phyloP scores from a whole-genome alignment of 768 basidiomycete genomes.

The Psilocybe subaeruginosa region DNA sequence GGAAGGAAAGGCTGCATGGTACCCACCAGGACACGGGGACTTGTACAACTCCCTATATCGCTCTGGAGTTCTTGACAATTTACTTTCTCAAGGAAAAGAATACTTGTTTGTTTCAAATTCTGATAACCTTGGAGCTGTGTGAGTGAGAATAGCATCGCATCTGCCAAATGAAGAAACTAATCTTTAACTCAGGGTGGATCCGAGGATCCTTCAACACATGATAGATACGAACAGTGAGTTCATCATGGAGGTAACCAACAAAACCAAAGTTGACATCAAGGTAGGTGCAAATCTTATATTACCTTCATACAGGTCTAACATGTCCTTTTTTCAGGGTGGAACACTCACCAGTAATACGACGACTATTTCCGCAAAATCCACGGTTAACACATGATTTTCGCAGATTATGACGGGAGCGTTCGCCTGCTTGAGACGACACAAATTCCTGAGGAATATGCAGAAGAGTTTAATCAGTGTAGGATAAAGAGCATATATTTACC shows the following conservation, averaged over 20 bases:
- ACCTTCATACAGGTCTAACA: background rate
- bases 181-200: constrained; percentile 56
- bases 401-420: constrained; percentile 73
- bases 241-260: constrained; percentile 89
- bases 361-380: background rate
- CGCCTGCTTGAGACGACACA: constrained; percentile 83
- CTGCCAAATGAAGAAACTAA: constrained; percentile 31
- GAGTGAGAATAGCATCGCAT: constrained; percentile 38
- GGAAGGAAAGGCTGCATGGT: constrained; percentile 82
- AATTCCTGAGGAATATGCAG: constrained; percentile 78
- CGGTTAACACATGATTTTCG: background rate
- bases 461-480: constrained; percentile 77
- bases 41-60: constrained; percentile 88
- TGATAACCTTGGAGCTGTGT: constrained; percentile 91
- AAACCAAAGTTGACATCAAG: constrained; percentile 78
- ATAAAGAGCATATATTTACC: background rate
- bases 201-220: constrained; percentile 81
- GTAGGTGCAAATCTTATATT: constrained; percentile 37
- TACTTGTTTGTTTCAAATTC: constrained; percentile 96
- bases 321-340: constrained; percentile 48
- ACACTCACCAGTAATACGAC: constrained; percentile 57
- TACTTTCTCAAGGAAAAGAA: constrained; percentile 88
- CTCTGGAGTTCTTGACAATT: constrained; percentile 86
- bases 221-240: constrained; percentile 74
- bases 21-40: constrained; percentile 93